Conservation (phyloP, 202 grass and related monocot species). For the Schoenoplectus tabernaemontani region DNA sequence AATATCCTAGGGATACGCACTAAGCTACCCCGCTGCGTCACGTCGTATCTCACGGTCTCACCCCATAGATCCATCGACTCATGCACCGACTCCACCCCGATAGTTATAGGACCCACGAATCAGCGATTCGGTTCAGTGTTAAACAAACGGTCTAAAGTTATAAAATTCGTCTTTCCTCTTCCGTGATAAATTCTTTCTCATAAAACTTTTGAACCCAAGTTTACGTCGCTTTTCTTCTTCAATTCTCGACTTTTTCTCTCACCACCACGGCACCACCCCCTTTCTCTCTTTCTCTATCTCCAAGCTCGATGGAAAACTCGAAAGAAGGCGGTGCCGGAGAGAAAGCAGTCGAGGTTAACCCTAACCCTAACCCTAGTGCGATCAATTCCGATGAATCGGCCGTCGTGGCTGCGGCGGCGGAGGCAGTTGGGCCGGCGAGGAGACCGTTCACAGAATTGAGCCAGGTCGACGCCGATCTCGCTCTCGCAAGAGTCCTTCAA, state of each 20-base stretch:
- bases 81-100: not conserved
- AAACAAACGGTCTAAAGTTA: not conserved
- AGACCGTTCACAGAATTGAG: constrained; percentile 78
- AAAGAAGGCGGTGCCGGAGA: constrained; percentile 47
- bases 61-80: not conserved
- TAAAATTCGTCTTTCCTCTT: not conserved
- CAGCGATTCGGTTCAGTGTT: not conserved
- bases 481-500: constrained; percentile 89
- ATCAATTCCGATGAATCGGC: constrained; percentile 1
- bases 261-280: not conserved
- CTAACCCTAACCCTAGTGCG: constrained; percentile 21
- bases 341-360: constrained; percentile 40
- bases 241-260: constrained; percentile 10
- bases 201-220: not conserved
- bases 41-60: not conserved
- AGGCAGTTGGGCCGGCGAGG: constrained; percentile 27
- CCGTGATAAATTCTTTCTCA: not conserved
- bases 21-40: not conserved
- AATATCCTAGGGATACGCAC: not conserved
- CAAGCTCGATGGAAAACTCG: constrained; percentile 51
- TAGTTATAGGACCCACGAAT: not conserved
- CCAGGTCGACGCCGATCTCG: constrained; percentile 95
- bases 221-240: not conserved
- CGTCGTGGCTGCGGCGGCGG: constrained; percentile 20
- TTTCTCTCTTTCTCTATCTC: constrained; percentile 12